Conservation (phyloP, 345 rosid genomes). For the Populus tremula region DNA sequence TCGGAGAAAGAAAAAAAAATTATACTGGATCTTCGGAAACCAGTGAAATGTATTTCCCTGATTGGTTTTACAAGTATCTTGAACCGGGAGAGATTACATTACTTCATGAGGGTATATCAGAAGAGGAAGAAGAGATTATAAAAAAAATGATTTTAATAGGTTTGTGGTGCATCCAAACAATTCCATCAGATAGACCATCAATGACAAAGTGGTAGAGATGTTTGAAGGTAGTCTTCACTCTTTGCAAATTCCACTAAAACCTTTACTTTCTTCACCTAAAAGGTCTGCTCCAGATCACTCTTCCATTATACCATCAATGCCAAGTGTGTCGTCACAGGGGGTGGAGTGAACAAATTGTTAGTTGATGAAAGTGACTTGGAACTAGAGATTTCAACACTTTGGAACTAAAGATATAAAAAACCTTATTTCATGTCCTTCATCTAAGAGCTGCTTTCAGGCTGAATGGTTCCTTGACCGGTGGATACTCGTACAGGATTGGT, state of each 20-base stretch:
- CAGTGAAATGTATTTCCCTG: slow-evolving; percentile 6
- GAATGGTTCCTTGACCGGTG: no score
- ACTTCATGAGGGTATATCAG: neutral
- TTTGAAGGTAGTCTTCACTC: slow-evolving; percentile 14
- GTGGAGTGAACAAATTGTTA: neutral
- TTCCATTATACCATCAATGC: neutral
- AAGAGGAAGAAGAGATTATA: slow-evolving; percentile 8
- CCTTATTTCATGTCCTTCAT: no score
- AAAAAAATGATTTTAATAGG: slow-evolving; percentile 15
- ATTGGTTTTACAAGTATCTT: slow-evolving; percentile 8
- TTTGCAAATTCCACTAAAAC: slow-evolving; percentile 24
- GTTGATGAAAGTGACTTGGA: neutral
- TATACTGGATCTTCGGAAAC: neutral
- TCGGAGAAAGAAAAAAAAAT: neutral
- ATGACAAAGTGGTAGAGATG: slow-evolving; percentile 23
- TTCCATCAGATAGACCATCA: slow-evolving; percentile 23
- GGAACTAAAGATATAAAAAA: no score
- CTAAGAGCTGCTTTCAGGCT: no score
- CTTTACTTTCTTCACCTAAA: neutral
- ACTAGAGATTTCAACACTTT: neutral
- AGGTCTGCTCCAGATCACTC: neutral
- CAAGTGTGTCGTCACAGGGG: fast-evolving
- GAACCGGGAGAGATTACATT: neutral
- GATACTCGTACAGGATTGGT: no score
- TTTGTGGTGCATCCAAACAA: slow-evolving; percentile 27